Percentiles rank a stretch among this genome's conserved stretches.
phyloP scores from a whole-genome alignment of 306 rosid species.

The Prunus campanulata region DNA sequence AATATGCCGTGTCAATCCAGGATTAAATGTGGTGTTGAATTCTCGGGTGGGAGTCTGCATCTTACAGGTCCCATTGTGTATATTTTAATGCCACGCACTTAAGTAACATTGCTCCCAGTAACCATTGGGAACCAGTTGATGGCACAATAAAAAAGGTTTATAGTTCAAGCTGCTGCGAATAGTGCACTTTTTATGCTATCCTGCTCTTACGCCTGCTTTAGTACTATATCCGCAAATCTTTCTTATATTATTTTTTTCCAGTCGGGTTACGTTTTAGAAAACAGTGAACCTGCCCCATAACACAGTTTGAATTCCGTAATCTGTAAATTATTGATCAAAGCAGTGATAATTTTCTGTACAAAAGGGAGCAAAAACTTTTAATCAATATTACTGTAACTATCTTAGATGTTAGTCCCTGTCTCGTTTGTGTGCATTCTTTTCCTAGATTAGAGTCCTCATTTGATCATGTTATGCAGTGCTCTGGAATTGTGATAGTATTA shows the following conservation, averaged over 20 bases:
- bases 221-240: background rate
- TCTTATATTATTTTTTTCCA: background rate
- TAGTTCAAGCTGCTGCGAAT: background rate
- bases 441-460: background rate
- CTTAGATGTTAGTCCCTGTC: background rate
- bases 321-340: background rate
- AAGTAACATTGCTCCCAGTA: background rate
- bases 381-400: background rate
- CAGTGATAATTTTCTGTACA: background rate
- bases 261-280: background rate
- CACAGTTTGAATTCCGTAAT: constrained; percentile 3
- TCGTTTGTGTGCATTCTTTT: background rate
- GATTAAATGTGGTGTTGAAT: background rate
- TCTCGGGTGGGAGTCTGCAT: background rate
- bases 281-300: background rate
- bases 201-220: background rate
- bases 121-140: no score
- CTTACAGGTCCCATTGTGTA: background rate
- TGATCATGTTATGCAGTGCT: background rate
- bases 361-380: background rate
- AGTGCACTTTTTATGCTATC: constrained; percentile 4
- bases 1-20: background rate
- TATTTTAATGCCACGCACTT: background rate
- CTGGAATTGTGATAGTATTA: constrained; percentile 8
- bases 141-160: no score